Percentiles rank a stretch among this genome's conserved stretches.
These are phyloP conservation scores for Epichloe aotearoae DNA, from an alignment of 2,329 filamentous ascomycete genomes.

Conservation along the genomic window DNA sequence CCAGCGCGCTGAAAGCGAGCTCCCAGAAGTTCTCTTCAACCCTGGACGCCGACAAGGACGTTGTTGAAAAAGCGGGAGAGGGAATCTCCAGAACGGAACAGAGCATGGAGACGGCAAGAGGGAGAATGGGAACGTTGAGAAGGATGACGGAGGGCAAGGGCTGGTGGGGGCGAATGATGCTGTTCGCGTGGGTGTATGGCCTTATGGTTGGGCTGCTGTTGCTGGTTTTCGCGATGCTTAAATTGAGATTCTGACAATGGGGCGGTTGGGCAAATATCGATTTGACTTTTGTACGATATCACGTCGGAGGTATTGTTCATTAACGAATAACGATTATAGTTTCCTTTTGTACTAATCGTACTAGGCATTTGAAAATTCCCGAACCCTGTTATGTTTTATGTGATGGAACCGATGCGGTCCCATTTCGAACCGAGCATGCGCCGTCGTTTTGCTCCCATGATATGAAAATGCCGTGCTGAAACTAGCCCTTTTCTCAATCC, in stretches of 20 bases:
- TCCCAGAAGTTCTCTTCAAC: slow-evolving; percentile 58
- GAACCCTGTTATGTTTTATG: too few species aligned
- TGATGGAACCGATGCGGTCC: not conserved
- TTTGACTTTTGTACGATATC: not conserved
- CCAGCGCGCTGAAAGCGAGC: slow-evolving; percentile 61
- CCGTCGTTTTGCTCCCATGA: not conserved
- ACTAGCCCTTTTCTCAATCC: not conserved
- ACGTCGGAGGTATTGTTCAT: not conserved
- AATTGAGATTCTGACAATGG: slow-evolving; percentile 59
- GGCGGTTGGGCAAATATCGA: not conserved
- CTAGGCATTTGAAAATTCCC: too few species aligned
- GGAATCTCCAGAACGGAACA: slow-evolving; percentile 65
- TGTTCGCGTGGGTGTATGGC: slow-evolving; percentile 74
- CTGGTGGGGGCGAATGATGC: slow-evolving; percentile 70
- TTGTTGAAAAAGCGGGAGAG: slow-evolving; percentile 56
- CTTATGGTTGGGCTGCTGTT: slow-evolving; percentile 67
- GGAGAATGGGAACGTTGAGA: slow-evolving; percentile 62
- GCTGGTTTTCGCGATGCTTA: slow-evolving; percentile 76
- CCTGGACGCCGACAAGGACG: slow-evolving; percentile 58
- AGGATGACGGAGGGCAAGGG: slow-evolving; percentile 79
- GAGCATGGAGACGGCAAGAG: slow-evolving; percentile 63
- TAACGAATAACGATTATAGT: not conserved
- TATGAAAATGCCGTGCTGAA: not conserved
- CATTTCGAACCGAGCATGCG: not conserved
- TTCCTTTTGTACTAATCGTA: not conserved